Base-by-base conservation (phyloP, 2,329 filamentous ascomycete genomes). In the Ceratocystis ficicola region DNA sequence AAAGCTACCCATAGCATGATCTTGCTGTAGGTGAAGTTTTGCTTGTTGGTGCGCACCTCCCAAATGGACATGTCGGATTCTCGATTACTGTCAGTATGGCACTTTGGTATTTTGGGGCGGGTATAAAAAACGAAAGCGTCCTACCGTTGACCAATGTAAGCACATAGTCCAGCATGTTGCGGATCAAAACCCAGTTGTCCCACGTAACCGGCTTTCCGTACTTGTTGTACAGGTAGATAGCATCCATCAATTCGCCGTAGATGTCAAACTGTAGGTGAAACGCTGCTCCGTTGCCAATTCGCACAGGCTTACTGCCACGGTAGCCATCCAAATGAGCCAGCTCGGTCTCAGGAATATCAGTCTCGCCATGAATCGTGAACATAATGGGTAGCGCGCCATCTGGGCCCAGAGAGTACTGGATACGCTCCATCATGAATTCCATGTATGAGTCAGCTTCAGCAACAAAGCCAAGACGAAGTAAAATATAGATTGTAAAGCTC, bases 1-100 rank as follows among this genome's bases (percentile, higher is more conserved):
- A 92, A 84, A 20, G 88, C 87, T 2, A 92, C 88, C 88, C 88
- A 92, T 25, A 92, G 80, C 85, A 91, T 89, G 69, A 92, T 81
- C 72, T 91, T 89, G n/a, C 86, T 89, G 74, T 91, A 92, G 15
- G 86, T 83, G 70, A 90, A 92, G 71, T 90, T 83, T 73, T 90
- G 87, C 72, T 87, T 87, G 71, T 85, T 77, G 69, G 88, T 88
- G 52, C 88, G 83, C 5, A 90, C 87, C 73, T 92, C 88, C 88
- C 88, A 91, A 70, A 91, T 92, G 2, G 86, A 90, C 87, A 90
- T 90, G 72, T 92, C 88, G 12, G 84, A 83, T 55, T 86, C 80
- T 81, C 60, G 6, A 6, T n/a, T 44, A 20, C 12, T 4, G 61
- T 73, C 66, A 70, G 65, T 28, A 41, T 64, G 12, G 22, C 1